Evolutionary conservation across 2,329 filamentous ascomycete genomes (phyloP).

Genomic region (Hymenoscyphus linearis): DNA sequence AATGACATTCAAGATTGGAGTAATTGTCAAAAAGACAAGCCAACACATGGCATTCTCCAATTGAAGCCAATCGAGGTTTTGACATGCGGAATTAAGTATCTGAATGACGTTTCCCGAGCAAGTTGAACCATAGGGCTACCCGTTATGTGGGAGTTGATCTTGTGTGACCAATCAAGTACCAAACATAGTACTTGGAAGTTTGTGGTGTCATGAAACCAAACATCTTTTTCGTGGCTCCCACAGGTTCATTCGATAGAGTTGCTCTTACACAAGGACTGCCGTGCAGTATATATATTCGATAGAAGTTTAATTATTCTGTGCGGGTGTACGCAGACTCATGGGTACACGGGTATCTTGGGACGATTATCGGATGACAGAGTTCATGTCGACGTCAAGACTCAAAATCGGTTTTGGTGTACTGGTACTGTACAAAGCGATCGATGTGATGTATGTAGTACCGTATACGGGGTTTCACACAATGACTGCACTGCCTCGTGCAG

Average conservation of each 20-base stretch:
- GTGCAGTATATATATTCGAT: not conserved
- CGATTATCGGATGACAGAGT: conserved; percentile 7
- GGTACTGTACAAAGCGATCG: too few species aligned
- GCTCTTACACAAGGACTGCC: not conserved
- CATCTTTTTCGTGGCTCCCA: not conserved
- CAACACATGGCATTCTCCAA: not conserved
- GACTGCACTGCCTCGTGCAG: too few species aligned
- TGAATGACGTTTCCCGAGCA: not conserved
- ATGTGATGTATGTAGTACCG: too few species aligned
- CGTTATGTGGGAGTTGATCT: not conserved
- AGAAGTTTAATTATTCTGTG: not conserved
- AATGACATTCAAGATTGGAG: not conserved
- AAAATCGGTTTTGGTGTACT: not conserved
- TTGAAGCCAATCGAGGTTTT: not conserved
- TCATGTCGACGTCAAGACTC: conserved; percentile 1
- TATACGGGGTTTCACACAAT: too few species aligned
- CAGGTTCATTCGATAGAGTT: not conserved
- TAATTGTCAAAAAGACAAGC: not conserved
- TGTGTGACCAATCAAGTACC: not conserved
- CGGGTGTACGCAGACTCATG: not conserved
- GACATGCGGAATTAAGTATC: not conserved
- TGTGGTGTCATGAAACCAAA: not conserved
- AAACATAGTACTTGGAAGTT: not conserved
- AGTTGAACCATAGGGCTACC: not conserved
- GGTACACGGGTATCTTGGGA: not conserved